Conservation (phyloP, 2,329 filamentous ascomycete species). For the Colletotrichum shisoi region DNA sequence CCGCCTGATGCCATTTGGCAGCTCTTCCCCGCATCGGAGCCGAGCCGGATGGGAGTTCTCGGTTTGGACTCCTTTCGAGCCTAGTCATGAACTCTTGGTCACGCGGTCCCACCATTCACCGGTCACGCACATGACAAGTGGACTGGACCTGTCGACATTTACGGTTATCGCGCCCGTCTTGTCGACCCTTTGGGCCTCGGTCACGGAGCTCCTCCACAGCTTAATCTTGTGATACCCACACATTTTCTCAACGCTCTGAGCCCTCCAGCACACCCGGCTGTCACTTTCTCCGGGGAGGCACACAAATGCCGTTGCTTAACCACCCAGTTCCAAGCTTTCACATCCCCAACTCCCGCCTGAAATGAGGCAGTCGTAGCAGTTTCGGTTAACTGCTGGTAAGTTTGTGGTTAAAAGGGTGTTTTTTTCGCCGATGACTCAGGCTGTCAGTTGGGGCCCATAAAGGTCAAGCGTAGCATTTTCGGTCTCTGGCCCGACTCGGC, state of each 20-base stretch:
- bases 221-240: constrained; percentile 30
- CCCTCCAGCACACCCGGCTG: background rate
- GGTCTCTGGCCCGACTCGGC: constrained; percentile 9
- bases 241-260: constrained; percentile 15
- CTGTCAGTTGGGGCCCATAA: too few relatives aligned
- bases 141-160: constrained; percentile 25
- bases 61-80: background rate
- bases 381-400: too few relatives aligned
- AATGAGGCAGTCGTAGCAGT: constrained; percentile 10
- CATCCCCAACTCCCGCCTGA: constrained; percentile 27
- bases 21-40: constrained; percentile 25
- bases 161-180: constrained; percentile 25
- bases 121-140: constrained; percentile 17
- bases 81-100: background rate
- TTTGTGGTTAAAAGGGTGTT: too few relatives aligned
- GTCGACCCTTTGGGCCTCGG: constrained; percentile 11
- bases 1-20: background rate
- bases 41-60: constrained; percentile 20
- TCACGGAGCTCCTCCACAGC: constrained; percentile 21
- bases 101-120: constrained; percentile 1
- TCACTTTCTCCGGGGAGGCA: background rate
- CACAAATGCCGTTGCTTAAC: constrained; percentile 30
- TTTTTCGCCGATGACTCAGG: too few relatives aligned
- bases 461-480: constrained; percentile 9
- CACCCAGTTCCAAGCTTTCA: constrained; percentile 4